A percentile compares a stretch with the other conserved stretches of the same genome.
Conservation (phyloP, 495 filamentous ascomycete genomes). For the Pyrenopolyporus hunteri region DNA sequence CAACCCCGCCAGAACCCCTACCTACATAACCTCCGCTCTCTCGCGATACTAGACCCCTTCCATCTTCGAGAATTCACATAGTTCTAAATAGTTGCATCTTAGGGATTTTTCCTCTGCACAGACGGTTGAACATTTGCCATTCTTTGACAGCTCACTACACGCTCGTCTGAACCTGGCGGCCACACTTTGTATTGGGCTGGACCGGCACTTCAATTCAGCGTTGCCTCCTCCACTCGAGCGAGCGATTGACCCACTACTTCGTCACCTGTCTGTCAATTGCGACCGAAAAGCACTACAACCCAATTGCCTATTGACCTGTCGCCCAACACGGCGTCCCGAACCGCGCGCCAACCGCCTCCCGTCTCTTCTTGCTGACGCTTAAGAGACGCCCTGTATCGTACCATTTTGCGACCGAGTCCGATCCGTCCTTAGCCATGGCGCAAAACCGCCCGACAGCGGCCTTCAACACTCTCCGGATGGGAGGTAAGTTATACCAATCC, state of each 20-base stretch:
- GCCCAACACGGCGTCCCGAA: conserved; percentile 56
- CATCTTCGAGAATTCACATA: conserved; percentile 27
- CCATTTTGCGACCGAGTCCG: conserved; percentile 38
- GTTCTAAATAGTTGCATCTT: conserved; percentile 33
- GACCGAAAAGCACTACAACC: conserved; percentile 35
- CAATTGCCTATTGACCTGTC: conserved; percentile 44
- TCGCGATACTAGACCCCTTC: conserved; percentile 37
- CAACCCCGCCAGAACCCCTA: conserved; percentile 46
- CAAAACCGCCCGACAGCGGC: conserved; percentile 57
- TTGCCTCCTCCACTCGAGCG: conserved; percentile 23
- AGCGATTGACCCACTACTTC: conserved; percentile 34
- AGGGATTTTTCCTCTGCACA: conserved; percentile 12
- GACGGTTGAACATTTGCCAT: conserved; percentile 3
- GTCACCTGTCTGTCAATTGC: conserved; percentile 41
- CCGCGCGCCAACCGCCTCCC: conserved; percentile 36
- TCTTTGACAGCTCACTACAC: background rate
- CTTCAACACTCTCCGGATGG: conserved; percentile 61
- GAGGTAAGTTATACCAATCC: conserved; percentile 50
- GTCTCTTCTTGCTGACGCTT: conserved; percentile 44
- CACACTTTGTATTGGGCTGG: conserved; percentile 20
- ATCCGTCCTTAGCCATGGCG: conserved; percentile 50
- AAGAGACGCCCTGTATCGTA: conserved; percentile 41
- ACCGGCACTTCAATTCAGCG: conserved; percentile 33
- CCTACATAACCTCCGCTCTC: conserved; percentile 40
- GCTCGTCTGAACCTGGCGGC: conserved; percentile 1